These are phyloP conservation scores for Grosmannia serpens DNA, from an alignment of 2,329 filamentous ascomycete genomes.

Conservation along the genomic window DNA sequence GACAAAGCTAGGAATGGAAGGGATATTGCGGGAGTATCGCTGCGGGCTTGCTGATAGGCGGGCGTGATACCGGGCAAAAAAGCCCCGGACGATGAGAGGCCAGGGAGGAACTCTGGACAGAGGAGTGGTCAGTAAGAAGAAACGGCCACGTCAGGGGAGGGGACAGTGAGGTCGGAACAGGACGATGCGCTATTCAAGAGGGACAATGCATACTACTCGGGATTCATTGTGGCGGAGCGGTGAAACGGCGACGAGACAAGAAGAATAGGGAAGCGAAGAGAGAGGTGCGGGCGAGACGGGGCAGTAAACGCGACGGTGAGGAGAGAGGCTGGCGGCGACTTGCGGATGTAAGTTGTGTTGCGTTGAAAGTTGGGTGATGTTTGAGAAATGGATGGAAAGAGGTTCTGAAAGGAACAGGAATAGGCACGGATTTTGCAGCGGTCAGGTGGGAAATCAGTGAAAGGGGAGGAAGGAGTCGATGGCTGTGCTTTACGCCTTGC, in stretches of 20 bases:
- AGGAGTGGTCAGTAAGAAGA: not conserved
- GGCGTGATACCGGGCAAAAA: not conserved
- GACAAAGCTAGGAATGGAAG: not conserved
- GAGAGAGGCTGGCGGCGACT: not conserved
- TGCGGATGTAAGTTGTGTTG: not conserved
- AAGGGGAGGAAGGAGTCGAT: not conserved
- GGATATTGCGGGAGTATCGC: not conserved
- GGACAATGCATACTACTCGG: constrained; percentile 58
- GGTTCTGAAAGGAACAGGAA: not conserved
- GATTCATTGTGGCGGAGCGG: constrained; percentile 60
- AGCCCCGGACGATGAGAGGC: not conserved
- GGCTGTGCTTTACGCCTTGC: not conserved
- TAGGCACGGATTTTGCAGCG: not conserved
- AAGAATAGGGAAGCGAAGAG: not conserved
- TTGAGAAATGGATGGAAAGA: not conserved
- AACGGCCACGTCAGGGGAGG: not conserved
- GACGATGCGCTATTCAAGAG: not conserved
- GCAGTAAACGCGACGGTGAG: not conserved
- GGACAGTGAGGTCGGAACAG: not conserved
- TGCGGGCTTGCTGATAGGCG: not conserved
- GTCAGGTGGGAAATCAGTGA: constrained; percentile 5
- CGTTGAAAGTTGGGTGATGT: not conserved
- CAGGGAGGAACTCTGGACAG: not conserved
- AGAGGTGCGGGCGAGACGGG: not conserved
- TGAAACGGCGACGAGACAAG: constrained; percentile 4